Percentiles rank a stretch among this genome's conserved stretches.
Conservation (phyloP, 2,329 filamentous ascomycete species). For the Claviceps humidiphila region DNA sequence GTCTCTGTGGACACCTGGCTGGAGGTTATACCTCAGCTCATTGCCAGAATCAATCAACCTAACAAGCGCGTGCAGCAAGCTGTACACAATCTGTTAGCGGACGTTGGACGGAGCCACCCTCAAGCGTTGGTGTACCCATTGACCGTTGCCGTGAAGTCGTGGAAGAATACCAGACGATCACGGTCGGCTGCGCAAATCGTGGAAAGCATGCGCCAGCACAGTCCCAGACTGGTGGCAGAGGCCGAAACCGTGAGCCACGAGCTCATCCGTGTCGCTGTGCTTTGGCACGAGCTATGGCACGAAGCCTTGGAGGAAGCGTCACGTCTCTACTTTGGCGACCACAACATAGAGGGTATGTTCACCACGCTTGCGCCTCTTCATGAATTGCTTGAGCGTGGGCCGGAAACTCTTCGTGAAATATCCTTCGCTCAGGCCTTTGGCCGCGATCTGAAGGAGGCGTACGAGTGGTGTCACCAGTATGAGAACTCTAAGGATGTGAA, state of each 20-base stretch:
- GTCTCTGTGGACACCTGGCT: conserved; percentile 98
- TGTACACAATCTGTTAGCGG: conserved; percentile 81
- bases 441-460: conserved; percentile 83
- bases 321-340: conserved; percentile 89
- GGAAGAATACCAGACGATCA: conserved; percentile 66
- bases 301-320: conserved; percentile 96
- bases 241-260: conserved; percentile 92
- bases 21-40: conserved; percentile 92
- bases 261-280: conserved; percentile 86
- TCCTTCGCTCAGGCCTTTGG: conserved; percentile 97
- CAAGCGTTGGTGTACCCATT: conserved; percentile 94
- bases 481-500: conserved; percentile 78
- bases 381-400: conserved; percentile 77
- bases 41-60: conserved; percentile 93
- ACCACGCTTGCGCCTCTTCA: conserved; percentile 79
- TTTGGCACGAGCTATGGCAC: conserved; percentile 99
- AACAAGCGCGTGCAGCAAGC: conserved; percentile 78
- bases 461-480: conserved; percentile 92
- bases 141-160: conserved; percentile 94
- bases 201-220: conserved; percentile 96
- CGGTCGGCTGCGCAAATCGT: conserved; percentile 87
- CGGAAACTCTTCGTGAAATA: conserved; percentile 87
- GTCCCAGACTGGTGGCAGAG: conserved; percentile 82
- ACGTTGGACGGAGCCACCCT: conserved; percentile 87
- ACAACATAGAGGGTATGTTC: conserved; percentile 98